Percentiles rank a stretch among this genome's conserved stretches.
Evolutionary conservation across 1,139 yeast genomes (phyloP).

Genomic region (Lodderomyces oxycetoniae): DNA sequence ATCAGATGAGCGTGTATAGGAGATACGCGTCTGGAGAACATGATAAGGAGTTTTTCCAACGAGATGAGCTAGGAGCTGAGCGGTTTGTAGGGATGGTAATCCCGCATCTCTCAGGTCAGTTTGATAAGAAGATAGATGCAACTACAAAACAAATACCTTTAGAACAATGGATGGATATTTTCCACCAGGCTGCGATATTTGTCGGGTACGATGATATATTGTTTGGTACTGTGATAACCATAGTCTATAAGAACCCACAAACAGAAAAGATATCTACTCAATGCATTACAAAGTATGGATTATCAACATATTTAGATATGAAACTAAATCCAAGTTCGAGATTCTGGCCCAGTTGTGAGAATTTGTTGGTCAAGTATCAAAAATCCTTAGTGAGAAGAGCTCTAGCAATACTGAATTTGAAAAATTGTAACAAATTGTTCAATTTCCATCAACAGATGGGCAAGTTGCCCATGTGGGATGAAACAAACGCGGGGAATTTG

Average conservation of each 20-base stretch:
- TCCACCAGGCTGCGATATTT: slow-evolving; percentile 53
- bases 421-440: slow-evolving; percentile 57
- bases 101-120: not conserved
- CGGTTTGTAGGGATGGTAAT: slow-evolving; percentile 2
- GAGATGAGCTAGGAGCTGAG: too few relatives aligned
- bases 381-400: slow-evolving; percentile 65
- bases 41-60: slow-evolving; percentile 21
- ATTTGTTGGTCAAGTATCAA: slow-evolving; percentile 47
- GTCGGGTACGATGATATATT: slow-evolving; percentile 47
- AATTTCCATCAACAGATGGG: slow-evolving; percentile 25
- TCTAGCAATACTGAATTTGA: slow-evolving; percentile 68
- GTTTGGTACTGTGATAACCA: slow-evolving; percentile 49
- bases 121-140: not conserved
- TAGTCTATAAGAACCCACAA: slow-evolving; percentile 48
- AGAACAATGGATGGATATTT: slow-evolving; percentile 37
- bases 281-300: slow-evolving; percentile 67
- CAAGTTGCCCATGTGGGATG: slow-evolving; percentile 48
- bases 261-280: slow-evolving; percentile 53
- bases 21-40: slow-evolving; percentile 40
- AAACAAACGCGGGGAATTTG: slow-evolving; percentile 72
- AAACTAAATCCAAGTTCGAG: slow-evolving; percentile 59
- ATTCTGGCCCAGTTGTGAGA: slow-evolving; percentile 76
- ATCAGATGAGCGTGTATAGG: slow-evolving; percentile 28
- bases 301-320: slow-evolving; percentile 55
- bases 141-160: not conserved